Percentiles rank a stretch among this genome's conserved stretches.
Evolutionary conservation across 2,329 filamentous ascomycete genomes (phyloP).

Genomic region (Chaetomiaceae sp.): DNA sequence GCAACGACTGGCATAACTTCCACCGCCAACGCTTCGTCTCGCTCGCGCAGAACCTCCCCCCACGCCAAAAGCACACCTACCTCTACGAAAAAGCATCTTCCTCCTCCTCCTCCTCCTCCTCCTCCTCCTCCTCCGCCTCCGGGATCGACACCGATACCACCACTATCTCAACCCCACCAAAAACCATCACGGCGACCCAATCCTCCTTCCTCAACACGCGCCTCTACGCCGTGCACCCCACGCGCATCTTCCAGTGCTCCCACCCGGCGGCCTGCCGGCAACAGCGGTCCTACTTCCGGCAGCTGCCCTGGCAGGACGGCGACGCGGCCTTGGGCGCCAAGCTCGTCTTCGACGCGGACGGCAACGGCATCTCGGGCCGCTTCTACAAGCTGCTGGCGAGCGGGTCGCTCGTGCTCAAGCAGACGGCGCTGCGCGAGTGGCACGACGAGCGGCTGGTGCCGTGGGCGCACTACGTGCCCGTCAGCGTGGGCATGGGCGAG

Average conservation of each 20-base stretch:
- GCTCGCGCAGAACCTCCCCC: constrained; percentile 34
- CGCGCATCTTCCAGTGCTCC: constrained; percentile 8
- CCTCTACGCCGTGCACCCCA: constrained; percentile 30
- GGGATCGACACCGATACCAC: too few species aligned
- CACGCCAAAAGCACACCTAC: constrained; percentile 30
- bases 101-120: constrained; percentile 17
- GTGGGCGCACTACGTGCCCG: constrained; percentile 55
- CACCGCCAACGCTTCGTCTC: constrained; percentile 47
- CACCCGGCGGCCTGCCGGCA: constrained; percentile 1
- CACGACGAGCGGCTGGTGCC: constrained; percentile 53
- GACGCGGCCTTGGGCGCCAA: constrained; percentile 34
- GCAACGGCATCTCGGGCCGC: constrained; percentile 52
- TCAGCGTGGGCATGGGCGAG: constrained; percentile 47
- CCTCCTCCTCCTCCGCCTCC: constrained; percentile 16
- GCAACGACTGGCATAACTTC: constrained; percentile 36
- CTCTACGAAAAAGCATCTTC: constrained; percentile 27
- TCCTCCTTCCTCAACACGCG: constrained; percentile 34
- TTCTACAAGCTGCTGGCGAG: constrained; percentile 49
- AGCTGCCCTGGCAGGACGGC: constrained; percentile 23
- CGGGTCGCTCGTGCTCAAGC: constrained; percentile 45
- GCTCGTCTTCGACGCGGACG: constrained; percentile 51
- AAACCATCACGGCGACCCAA: constrained; percentile 23
- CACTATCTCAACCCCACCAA: neutral
- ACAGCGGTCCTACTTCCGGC: constrained; percentile 21
- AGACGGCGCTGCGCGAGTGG: constrained; percentile 53